These are phyloP conservation scores for Cryphonectria naterciae DNA, from an alignment of 2,329 filamentous ascomycete species.

Conservation along the genomic window DNA sequence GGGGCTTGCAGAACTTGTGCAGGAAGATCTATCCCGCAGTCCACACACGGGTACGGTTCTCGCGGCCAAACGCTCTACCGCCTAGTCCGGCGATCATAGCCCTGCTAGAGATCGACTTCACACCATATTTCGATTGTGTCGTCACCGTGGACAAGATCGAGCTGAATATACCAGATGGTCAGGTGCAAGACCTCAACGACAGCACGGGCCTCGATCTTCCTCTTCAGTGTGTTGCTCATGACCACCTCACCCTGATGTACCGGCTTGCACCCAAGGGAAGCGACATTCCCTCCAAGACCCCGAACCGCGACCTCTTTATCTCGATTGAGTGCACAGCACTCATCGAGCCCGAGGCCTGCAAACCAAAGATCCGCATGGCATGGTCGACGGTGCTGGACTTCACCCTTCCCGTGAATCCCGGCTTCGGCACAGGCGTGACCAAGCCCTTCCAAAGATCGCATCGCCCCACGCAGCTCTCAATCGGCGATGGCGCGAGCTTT, in stretches of 20 bases:
- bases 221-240: conserved; percentile 68
- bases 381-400: conserved; percentile 75
- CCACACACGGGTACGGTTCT: conserved; percentile 74
- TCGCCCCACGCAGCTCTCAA: conserved; percentile 67
- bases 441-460: conserved; percentile 65
- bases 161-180: conserved; percentile 61
- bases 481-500: conserved; percentile 60
- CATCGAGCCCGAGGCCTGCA: conserved; percentile 59
- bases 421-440: conserved; percentile 56
- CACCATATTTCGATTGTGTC: conserved; percentile 69
- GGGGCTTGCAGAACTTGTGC: conserved; percentile 64
- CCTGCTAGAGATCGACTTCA: conserved; percentile 75
- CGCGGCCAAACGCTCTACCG: conserved; percentile 62
- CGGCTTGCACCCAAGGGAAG: conserved; percentile 59
- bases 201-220: conserved; percentile 57
- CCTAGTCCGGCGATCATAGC: conserved; percentile 67
- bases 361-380: conserved; percentile 64
- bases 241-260: conserved; percentile 78
- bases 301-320: conserved; percentile 59
- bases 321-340: conserved; percentile 63
- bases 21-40: conserved; percentile 70
- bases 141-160: conserved; percentile 64
- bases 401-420: conserved; percentile 65
- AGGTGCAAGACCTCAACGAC: conserved; percentile 61
- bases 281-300: conserved; percentile 51